These are phyloP conservation scores for Naematelia encephala DNA, from an alignment of 768 basidiomycete genomes.

Conservation along the genomic window DNA sequence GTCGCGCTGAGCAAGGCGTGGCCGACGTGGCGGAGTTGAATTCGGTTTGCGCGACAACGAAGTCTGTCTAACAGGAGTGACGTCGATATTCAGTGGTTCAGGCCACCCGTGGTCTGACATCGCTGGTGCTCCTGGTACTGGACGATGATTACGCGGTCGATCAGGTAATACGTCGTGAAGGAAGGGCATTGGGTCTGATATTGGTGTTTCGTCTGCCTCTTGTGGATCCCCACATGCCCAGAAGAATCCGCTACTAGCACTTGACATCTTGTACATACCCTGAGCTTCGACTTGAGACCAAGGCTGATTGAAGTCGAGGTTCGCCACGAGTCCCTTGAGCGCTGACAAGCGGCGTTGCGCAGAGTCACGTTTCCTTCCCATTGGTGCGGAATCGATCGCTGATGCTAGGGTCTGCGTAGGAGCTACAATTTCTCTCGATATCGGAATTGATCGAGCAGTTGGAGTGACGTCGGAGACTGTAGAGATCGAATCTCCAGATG, in stretches of 20 bases:
- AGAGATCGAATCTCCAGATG: conserved; percentile 30
- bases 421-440: neutral
- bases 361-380: conserved; percentile 34
- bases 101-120: conserved; percentile 3
- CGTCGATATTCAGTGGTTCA: neutral
- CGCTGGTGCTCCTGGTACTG: neutral
- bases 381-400: neutral
- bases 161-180: neutral
- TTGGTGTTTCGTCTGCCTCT: conserved; percentile 1
- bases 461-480: conserved; percentile 29
- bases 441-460: conserved; percentile 23
- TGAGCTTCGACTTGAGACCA: conserved; percentile 19
- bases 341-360: conserved; percentile 36
- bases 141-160: neutral
- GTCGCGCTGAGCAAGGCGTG: conserved; percentile 22
- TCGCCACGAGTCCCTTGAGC: conserved; percentile 36
- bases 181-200: conserved; percentile 5
- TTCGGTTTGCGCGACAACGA: conserved; percentile 12
- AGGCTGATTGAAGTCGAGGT: conserved; percentile 42
- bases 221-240: conserved; percentile 17
- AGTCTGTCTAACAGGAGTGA: conserved; percentile 7
- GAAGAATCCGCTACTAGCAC: conserved; percentile 3
- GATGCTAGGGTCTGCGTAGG: neutral
- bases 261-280: conserved; percentile 1
- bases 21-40: conserved; percentile 25